phyloP scores from a whole-genome alignment of 2,329 filamentous ascomycete genomes.

The Botryotinia convoluta region DNA sequence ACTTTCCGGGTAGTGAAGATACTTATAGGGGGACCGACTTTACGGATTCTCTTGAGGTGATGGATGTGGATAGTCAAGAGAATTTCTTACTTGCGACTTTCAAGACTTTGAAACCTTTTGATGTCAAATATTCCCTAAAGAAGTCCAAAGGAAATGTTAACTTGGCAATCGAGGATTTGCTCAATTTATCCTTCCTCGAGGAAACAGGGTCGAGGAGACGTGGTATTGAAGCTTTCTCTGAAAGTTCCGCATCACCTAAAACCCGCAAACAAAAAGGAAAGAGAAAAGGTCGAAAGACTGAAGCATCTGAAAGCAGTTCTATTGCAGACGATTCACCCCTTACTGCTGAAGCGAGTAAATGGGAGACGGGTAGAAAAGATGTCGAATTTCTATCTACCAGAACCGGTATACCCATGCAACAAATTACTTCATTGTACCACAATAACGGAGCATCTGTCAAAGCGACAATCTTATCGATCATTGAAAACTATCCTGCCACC shows the following conservation, averaged over 20 bases:
- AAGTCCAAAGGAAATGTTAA: conserved; percentile 67
- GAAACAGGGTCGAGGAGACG: conserved; percentile 62
- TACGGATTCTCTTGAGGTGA: conserved; percentile 38
- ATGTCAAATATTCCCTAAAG: conserved; percentile 64
- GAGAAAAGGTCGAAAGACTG: conserved; percentile 31
- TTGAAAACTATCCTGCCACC: conserved; percentile 33
- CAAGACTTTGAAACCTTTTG: conserved; percentile 61
- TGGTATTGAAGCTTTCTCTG: conserved; percentile 79
- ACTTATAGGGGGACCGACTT: conserved; percentile 45
- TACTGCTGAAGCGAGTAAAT: conserved; percentile 47
- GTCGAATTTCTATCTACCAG: conserved; percentile 59
- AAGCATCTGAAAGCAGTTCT: conserved; percentile 31
- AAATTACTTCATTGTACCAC: conserved; percentile 58
- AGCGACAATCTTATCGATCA: conserved; percentile 53
- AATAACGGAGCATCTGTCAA: conserved; percentile 55
- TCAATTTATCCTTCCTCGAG: conserved; percentile 76
- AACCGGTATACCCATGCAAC: conserved; percentile 46
- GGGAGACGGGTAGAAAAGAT: conserved; percentile 55
- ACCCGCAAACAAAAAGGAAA: conserved; percentile 43
- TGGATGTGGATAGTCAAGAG: conserved; percentile 61
- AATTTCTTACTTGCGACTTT: conserved; percentile 68
- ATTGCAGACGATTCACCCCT: conserved; percentile 8
- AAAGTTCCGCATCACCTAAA: conserved; percentile 41
- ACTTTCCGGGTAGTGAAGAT: conserved; percentile 40
- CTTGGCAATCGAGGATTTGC: conserved; percentile 72